Percentiles rank a stretch among this genome's conserved stretches.
phyloP scores from a whole-genome alignment of 495 filamentous ascomycete species.

The Lepraria neglecta region DNA sequence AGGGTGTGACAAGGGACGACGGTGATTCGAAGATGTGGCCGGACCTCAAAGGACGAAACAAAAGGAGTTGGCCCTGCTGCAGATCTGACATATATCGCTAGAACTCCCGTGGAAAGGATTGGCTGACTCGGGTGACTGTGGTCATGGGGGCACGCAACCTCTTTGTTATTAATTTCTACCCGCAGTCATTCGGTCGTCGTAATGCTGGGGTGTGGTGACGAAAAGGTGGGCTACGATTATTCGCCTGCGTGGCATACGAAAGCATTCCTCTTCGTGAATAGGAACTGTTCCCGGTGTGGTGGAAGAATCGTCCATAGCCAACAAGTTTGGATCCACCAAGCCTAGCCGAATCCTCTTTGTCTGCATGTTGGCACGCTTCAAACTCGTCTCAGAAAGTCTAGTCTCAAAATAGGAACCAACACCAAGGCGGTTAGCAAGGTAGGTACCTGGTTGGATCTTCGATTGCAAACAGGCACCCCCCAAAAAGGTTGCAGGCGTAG shows the following conservation, averaged over 20 bases:
- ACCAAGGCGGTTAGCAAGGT: neutral
- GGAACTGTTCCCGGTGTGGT: slow-evolving; percentile 2
- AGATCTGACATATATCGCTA: slow-evolving; percentile 8
- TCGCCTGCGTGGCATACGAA: neutral
- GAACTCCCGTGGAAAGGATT: neutral
- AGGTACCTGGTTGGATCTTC: neutral
- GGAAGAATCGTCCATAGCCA: neutral
- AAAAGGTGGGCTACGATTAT: neutral
- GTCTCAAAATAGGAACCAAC: slow-evolving; percentile 7
- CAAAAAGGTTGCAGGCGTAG: slow-evolving; percentile 6
- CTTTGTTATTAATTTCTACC: slow-evolving; percentile 17
- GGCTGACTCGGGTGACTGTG: neutral
- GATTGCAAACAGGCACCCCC: slow-evolving; percentile 7
- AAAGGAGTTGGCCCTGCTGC: neutral
- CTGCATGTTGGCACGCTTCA: slow-evolving; percentile 2
- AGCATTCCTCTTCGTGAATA: neutral
- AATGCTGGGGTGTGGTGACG: neutral
- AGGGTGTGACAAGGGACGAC: slow-evolving; percentile 10
- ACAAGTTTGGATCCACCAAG: neutral
- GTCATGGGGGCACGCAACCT: slow-evolving; percentile 11
- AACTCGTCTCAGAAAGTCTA: slow-evolving; percentile 3
- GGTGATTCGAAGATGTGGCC: slow-evolving; percentile 20
- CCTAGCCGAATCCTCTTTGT: slow-evolving; percentile 4
- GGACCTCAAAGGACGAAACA: slow-evolving; percentile 16
- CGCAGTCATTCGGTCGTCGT: slow-evolving; percentile 13